A percentile compares a stretch with the other conserved stretches of the same genome.
phyloP scores from a whole-genome alignment of 2,329 filamentous ascomycete genomes.

The Tolypocladium sp. region DNA sequence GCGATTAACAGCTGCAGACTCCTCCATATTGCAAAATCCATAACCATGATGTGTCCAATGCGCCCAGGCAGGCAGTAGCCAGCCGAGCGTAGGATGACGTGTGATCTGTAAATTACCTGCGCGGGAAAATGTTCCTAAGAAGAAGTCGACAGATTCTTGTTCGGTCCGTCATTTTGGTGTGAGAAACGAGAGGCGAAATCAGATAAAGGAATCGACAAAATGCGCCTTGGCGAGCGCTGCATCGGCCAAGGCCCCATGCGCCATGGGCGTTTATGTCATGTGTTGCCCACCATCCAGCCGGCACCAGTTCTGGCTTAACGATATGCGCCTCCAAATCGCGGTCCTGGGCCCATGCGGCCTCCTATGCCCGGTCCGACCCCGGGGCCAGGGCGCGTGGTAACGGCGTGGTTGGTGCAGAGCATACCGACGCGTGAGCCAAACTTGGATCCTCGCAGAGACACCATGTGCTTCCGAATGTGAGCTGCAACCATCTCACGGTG shows the following conservation, averaged over 20 bases:
- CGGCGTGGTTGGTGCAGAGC: constrained; percentile 93
- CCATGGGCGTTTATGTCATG: background rate
- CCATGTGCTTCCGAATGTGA: constrained; percentile 98
- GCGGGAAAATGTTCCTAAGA: constrained; percentile 40
- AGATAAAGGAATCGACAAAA: constrained; percentile 15
- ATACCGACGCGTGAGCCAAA: constrained; percentile 97
- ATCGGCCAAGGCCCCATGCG: background rate
- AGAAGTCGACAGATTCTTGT: constrained; percentile 35
- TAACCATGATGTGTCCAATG: constrained; percentile 56
- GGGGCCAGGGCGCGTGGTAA: constrained; percentile 80
- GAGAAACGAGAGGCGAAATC: constrained; percentile 20
- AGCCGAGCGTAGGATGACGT: constrained; percentile 47
- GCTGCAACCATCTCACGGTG: constrained; percentile 88
- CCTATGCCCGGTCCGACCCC: constrained; percentile 60
- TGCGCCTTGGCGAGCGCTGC: background rate
- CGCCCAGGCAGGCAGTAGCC: constrained; percentile 39
- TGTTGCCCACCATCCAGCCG: background rate
- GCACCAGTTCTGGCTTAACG: constrained; percentile 27
- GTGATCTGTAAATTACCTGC: constrained; percentile 45
- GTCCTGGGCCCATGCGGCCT: constrained; percentile 45
- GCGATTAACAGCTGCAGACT: constrained; percentile 20
- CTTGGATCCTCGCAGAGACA: constrained; percentile 94
- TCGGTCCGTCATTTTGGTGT: constrained; percentile 25
- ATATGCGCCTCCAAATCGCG: constrained; percentile 50
- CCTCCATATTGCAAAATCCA: constrained; percentile 46